Evolutionary conservation across 306 rosid species (phyloP).

Genomic region (Erythrophleum fordii): DNA sequence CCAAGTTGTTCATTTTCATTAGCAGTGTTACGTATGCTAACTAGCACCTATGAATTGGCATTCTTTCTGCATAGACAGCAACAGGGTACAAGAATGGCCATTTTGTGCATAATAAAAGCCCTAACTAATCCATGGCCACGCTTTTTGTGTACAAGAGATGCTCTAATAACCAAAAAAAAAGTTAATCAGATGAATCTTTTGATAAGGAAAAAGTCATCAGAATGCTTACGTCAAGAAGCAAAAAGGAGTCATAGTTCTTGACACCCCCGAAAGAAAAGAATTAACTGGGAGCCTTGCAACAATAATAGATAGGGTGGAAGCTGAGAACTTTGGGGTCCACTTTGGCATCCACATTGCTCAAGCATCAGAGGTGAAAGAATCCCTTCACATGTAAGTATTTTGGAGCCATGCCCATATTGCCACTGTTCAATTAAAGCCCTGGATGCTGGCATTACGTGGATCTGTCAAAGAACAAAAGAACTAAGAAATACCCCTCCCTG

Average conservation of each 20-base stretch:
- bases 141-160: constrained; percentile 22
- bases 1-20: constrained; percentile 36
- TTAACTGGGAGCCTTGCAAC: background rate
- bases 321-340: constrained; percentile 36
- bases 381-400: constrained; percentile 16
- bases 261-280: background rate
- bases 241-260: constrained; percentile 27
- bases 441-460: constrained; percentile 18
- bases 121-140: constrained; percentile 20
- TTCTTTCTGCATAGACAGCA: constrained; percentile 17
- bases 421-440: constrained; percentile 28
- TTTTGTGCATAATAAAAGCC: constrained; percentile 27
- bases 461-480: constrained; percentile 27
- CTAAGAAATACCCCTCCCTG: background rate
- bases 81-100: constrained; percentile 20
- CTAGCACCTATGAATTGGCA: background rate
- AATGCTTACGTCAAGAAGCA: constrained; percentile 35
- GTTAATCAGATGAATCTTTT: constrained; percentile 39
- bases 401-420: constrained; percentile 5
- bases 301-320: background rate
- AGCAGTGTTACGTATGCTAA: constrained; percentile 34
- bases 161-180: constrained; percentile 40
- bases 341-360: constrained; percentile 39
- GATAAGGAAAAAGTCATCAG: constrained; percentile 29
- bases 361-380: constrained; percentile 29